Conservation (phyloP, 2,329 filamentous ascomycete genomes). For the Cladorrhinum sp. region DNA sequence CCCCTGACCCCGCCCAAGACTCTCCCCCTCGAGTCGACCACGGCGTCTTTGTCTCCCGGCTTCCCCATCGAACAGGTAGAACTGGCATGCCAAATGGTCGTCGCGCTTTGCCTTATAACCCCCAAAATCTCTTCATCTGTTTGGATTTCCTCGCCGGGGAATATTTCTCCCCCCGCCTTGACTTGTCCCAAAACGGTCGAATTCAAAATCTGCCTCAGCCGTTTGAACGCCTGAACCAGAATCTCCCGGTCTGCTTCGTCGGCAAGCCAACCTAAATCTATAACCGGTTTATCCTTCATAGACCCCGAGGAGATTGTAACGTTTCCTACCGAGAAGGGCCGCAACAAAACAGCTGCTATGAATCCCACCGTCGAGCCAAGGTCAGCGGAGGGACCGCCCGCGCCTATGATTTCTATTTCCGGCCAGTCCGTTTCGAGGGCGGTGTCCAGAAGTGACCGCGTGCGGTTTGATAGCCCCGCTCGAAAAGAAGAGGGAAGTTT, state of each 20-base stretch:
- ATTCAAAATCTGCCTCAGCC: background rate
- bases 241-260: slow-evolving; percentile 16
- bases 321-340: slow-evolving; percentile 12
- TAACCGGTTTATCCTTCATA: slow-evolving; percentile 26
- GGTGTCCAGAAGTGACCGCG: slow-evolving; percentile 20
- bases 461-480: slow-evolving; percentile 22
- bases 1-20: slow-evolving; percentile 26
- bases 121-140: slow-evolving; percentile 43
- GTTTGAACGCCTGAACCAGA: slow-evolving; percentile 3
- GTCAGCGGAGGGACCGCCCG: background rate
- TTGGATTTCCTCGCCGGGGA: slow-evolving; percentile 36
- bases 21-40: slow-evolving; percentile 24
- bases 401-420: slow-evolving; percentile 30
- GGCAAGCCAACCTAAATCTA: slow-evolving; percentile 26
- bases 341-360: slow-evolving; percentile 14
- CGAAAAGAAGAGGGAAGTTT: slow-evolving; percentile 31
- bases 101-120: slow-evolving; percentile 27
- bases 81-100: slow-evolving; percentile 24
- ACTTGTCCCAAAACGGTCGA: slow-evolving; percentile 29
- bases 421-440: slow-evolving; percentile 36
- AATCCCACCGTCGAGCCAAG: background rate
- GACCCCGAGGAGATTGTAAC: slow-evolving; percentile 26
- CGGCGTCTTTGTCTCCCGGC: slow-evolving; percentile 19
- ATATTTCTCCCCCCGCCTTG: slow-evolving; percentile 29
- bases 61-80: slow-evolving; percentile 36